These are phyloP conservation scores for Raffaelea ambrosiae DNA, from an alignment of 2,329 filamentous ascomycete species.

Conservation along the genomic window DNA sequence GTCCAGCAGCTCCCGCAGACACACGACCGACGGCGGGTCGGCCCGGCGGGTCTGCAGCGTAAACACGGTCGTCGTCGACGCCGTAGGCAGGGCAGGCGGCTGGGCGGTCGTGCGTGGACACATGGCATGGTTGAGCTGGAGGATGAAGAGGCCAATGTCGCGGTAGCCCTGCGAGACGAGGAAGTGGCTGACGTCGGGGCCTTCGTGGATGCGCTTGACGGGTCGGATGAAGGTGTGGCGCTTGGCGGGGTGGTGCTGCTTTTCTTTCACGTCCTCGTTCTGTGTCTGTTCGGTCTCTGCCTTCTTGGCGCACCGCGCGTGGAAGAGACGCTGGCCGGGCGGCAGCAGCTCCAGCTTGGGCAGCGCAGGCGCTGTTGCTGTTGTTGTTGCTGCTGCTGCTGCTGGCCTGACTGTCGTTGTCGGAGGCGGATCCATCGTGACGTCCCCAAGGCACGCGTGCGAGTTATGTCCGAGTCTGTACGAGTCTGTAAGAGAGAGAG, in stretches of 20 bases:
- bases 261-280: no score
- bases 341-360: background rate
- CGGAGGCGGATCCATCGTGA: background rate
- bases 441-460: no score
- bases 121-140: constrained; percentile 84
- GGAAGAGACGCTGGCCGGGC: background rate
- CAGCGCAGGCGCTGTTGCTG: background rate
- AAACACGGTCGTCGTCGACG: constrained; percentile 34
- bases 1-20: constrained; percentile 57
- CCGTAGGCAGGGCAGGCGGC: constrained; percentile 17
- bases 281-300: no score
- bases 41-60: constrained; percentile 30
- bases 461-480: no score
- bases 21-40: constrained; percentile 49
- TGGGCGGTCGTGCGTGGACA: constrained; percentile 53
- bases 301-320: background rate
- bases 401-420: background rate
- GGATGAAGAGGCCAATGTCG: constrained; percentile 77
- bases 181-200: constrained; percentile 72
- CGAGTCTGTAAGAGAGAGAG: no score
- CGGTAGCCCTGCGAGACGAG: constrained; percentile 73
- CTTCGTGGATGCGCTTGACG: constrained; percentile 75
- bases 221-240: constrained; percentile 57
- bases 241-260: constrained; percentile 12
- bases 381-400: background rate